phyloP scores from a whole-genome alignment of 2,329 filamentous ascomycete genomes.

The Colletotrichum australisinense region DNA sequence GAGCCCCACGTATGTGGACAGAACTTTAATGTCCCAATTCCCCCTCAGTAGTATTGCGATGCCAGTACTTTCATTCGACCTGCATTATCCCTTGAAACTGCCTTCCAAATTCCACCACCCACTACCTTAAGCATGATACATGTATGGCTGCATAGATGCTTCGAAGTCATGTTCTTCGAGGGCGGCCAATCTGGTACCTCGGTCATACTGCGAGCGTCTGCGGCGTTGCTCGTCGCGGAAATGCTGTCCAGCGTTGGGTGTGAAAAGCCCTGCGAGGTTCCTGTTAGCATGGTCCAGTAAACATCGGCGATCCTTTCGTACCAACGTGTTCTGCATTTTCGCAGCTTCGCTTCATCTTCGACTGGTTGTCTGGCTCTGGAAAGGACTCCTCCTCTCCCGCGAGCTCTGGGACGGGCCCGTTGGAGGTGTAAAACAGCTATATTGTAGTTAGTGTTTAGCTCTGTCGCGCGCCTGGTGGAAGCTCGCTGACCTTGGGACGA shows the following conservation, averaged over 20 bases:
- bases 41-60: background rate
- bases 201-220: slow-evolving; percentile 82
- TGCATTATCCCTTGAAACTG: background rate
- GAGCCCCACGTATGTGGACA: slow-evolving; percentile 11
- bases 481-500: slow-evolving; percentile 76
- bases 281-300: background rate
- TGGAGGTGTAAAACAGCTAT: slow-evolving; percentile 65
- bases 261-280: slow-evolving; percentile 74
- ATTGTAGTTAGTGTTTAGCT: slow-evolving; percentile 3
- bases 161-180: slow-evolving; percentile 72
- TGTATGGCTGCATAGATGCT: slow-evolving; percentile 50
- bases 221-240: slow-evolving; percentile 81
- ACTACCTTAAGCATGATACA: slow-evolving; percentile 20
- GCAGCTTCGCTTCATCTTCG: slow-evolving; percentile 87
- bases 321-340: slow-evolving; percentile 90
- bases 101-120: slow-evolving; percentile 36
- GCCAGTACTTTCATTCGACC: background rate
- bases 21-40: slow-evolving; percentile 7
- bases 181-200: slow-evolving; percentile 79
- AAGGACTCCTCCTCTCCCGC: slow-evolving; percentile 81
- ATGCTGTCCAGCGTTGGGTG: slow-evolving; percentile 80
- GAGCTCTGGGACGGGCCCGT: slow-evolving; percentile 59
- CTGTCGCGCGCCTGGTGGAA: background rate
- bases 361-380: slow-evolving; percentile 83
- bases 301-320: slow-evolving; percentile 51